Evolutionary conservation across 1,139 yeast species (phyloP).

Genomic region (Debaryomyces fabryi): DNA sequence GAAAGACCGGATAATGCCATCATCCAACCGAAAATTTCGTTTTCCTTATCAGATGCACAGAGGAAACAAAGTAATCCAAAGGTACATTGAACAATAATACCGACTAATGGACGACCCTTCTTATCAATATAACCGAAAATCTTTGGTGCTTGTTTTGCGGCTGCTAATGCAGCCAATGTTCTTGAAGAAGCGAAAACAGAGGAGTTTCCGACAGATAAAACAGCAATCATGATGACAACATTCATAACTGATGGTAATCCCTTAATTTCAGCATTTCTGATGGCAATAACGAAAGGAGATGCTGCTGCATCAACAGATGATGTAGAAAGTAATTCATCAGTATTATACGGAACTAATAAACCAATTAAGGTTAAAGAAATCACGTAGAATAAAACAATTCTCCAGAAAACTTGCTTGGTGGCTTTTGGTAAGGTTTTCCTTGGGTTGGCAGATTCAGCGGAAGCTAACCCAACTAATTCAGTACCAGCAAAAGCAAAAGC

Average conservation of each 20-base stretch:
- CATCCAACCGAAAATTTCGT: slow-evolving; percentile 76
- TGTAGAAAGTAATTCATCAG: slow-evolving; percentile 33
- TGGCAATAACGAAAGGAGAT: slow-evolving; percentile 52
- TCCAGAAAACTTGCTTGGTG: slow-evolving; percentile 51
- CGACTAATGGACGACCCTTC: slow-evolving; percentile 72
- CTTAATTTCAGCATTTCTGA: slow-evolving; percentile 42
- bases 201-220: slow-evolving; percentile 52
- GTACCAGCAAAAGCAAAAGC: slow-evolving; percentile 53
- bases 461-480: slow-evolving; percentile 49
- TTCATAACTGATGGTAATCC: slow-evolving; percentile 53
- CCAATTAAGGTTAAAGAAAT: slow-evolving; percentile 47
- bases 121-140: slow-evolving; percentile 74
- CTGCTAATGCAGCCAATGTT: slow-evolving; percentile 79
- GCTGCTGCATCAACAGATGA: slow-evolving; percentile 47
- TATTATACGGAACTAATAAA: slow-evolving; percentile 45
- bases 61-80: slow-evolving; percentile 74
- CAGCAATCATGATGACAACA: slow-evolving; percentile 49
- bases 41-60: slow-evolving; percentile 68
- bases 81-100: slow-evolving; percentile 56
- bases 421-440: slow-evolving; percentile 47
- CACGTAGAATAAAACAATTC: slow-evolving; percentile 48
- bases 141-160: slow-evolving; percentile 79
- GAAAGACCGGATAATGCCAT: slow-evolving; percentile 83
- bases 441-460: slow-evolving; percentile 45
- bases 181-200: slow-evolving; percentile 78